These are phyloP conservation scores for Colletotrichum chrysophilum DNA, from an alignment of 2,329 filamentous ascomycete genomes.

Conservation along the genomic window DNA sequence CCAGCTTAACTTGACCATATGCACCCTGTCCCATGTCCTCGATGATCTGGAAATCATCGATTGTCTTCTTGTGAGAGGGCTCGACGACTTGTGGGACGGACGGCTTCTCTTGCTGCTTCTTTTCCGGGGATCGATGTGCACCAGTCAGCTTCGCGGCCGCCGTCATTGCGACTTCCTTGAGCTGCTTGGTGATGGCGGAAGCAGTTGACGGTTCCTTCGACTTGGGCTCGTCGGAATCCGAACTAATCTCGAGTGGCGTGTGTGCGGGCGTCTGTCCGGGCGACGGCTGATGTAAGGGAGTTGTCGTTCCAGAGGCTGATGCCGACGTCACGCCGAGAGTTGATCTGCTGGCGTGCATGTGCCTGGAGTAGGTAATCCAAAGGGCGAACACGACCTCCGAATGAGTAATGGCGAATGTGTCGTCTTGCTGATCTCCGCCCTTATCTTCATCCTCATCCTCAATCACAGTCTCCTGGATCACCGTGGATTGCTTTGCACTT, in stretches of 20 bases:
- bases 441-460: conserved; percentile 55
- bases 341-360: conserved; percentile 78
- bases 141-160: conserved; percentile 60
- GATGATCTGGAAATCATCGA: conserved; percentile 87
- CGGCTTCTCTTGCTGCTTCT: conserved; percentile 35
- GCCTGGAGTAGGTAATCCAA: conserved; percentile 96
- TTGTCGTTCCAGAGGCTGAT: conserved; percentile 66
- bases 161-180: conserved; percentile 61
- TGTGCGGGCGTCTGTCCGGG: conserved; percentile 72
- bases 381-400: conserved; percentile 90
- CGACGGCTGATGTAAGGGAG: conserved; percentile 79
- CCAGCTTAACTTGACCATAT: conserved; percentile 96
- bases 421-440: conserved; percentile 40
- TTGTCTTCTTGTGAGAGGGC: conserved; percentile 72
- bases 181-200: conserved; percentile 57
- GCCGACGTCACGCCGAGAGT: conserved; percentile 67
- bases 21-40: conserved; percentile 99
- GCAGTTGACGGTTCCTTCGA: conserved; percentile 45
- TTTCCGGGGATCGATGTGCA: conserved; percentile 36
- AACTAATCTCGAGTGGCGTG: conserved; percentile 61
- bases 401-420: conserved; percentile 54
- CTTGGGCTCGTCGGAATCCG: conserved; percentile 55
- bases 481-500: conserved; percentile 73
- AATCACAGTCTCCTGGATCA: conserved; percentile 68
- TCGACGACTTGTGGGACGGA: conserved; percentile 40